Conservation (phyloP, 306 rosid genomes). For the Canavalia gladiata region DNA sequence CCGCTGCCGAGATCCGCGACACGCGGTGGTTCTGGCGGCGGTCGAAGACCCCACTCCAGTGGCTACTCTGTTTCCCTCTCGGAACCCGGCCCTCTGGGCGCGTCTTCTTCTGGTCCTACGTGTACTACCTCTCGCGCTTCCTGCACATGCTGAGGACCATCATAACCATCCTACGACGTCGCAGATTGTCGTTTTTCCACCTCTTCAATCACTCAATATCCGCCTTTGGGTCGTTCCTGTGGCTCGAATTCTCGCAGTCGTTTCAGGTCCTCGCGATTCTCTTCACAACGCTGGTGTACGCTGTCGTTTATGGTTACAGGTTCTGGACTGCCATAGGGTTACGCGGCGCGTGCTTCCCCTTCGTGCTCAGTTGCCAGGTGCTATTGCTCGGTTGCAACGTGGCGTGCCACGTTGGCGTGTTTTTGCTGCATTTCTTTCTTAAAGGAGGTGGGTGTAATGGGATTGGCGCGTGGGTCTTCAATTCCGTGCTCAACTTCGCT, state of each 20-base stretch:
- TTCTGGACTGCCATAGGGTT: constrained; percentile 79
- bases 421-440: constrained; percentile 67
- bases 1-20: constrained; percentile 81
- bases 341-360: constrained; percentile 68
- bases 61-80: constrained; percentile 89
- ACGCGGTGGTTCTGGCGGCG: constrained; percentile 93
- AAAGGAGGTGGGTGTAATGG: constrained; percentile 83
- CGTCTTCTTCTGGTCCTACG: constrained; percentile 97
- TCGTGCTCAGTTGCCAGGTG: constrained; percentile 74
- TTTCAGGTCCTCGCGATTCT: constrained; percentile 84
- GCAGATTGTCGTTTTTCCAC: constrained; percentile 60
- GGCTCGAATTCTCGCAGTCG: constrained; percentile 91
- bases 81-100: constrained; percentile 90
- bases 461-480: constrained; percentile 83
- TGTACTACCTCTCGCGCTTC: constrained; percentile 76
- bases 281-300: constrained; percentile 64
- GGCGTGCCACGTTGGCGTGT: constrained; percentile 75
- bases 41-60: constrained; percentile 73
- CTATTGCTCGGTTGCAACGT: constrained; percentile 68
- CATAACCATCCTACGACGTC: constrained; percentile 58
- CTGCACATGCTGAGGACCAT: constrained; percentile 76
- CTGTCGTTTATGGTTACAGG: constrained; percentile 73
- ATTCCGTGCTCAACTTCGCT: constrained; percentile 65
- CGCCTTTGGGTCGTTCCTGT: constrained; percentile 63
- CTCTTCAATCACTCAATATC: constrained; percentile 75